Conservation (phyloP, 2,329 filamentous ascomycete genomes). For the Fusarium virguliforme region DNA sequence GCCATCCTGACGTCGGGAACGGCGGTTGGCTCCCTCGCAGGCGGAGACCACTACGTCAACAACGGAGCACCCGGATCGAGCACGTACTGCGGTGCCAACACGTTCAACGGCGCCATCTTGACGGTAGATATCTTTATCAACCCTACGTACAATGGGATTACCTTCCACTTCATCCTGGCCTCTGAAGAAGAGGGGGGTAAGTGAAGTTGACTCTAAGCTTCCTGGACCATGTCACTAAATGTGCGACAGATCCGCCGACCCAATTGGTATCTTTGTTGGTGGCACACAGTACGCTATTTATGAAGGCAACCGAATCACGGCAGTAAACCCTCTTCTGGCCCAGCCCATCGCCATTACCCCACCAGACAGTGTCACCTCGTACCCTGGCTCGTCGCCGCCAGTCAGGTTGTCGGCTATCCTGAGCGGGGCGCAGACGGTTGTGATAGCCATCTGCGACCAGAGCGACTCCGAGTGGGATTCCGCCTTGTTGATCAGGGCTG, state of each 20-base stretch:
- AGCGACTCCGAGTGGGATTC: neutral
- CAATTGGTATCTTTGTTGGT: constrained; percentile 1
- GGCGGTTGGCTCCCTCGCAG: constrained; percentile 17
- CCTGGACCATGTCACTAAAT: neutral
- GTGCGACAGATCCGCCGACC: neutral
- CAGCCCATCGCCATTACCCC: neutral
- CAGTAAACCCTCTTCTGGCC: neutral
- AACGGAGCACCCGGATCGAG: constrained; percentile 24
- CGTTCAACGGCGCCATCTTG: constrained; percentile 27
- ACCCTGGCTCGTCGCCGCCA: neutral
- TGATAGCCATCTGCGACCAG: constrained; percentile 2
- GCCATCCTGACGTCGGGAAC: constrained; percentile 28
- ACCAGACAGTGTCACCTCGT: neutral
- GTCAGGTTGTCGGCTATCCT: neutral
- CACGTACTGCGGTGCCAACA: constrained; percentile 11
- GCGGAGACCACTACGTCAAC: constrained; percentile 23
- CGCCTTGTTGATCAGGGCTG: neutral
- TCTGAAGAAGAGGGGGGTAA: constrained; percentile 21
- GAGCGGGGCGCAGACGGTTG: neutral
- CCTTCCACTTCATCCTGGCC: constrained; percentile 20
- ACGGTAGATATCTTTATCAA: constrained; percentile 12
- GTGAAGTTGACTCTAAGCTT: neutral
- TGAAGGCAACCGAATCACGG: neutral
- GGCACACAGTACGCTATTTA: neutral
- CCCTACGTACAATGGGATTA: neutral